phyloP scores from a whole-genome alignment of 768 basidiomycete species.

The Lactifluus piperatus region DNA sequence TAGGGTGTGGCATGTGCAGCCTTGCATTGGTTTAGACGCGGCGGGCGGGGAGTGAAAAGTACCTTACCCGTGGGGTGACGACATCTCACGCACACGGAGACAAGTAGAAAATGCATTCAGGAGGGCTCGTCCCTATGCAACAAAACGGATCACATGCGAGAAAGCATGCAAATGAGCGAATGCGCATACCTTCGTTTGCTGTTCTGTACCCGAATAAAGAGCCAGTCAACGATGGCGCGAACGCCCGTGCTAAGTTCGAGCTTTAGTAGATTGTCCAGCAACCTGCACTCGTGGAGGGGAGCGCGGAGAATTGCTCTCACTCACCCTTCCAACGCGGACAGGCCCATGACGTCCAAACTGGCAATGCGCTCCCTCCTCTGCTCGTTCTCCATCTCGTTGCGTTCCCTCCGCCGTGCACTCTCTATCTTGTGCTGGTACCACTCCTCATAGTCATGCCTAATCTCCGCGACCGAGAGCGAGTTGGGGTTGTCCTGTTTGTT shows the following conservation, averaged over 20 bases:
- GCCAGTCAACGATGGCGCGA: slow-evolving; percentile 85
- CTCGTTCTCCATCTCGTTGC: slow-evolving; percentile 26
- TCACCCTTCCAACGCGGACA: slow-evolving; percentile 88
- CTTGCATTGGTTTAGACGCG: neutral
- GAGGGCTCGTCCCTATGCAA: slow-evolving; percentile 9
- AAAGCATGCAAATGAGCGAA: neutral
- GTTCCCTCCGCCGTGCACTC: slow-evolving; percentile 48
- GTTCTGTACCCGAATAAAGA: slow-evolving; percentile 90
- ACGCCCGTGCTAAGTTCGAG: slow-evolving; percentile 62
- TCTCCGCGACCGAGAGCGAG: slow-evolving; percentile 82
- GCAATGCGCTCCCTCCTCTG: slow-evolving; percentile 33
- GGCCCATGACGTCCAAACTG: slow-evolving; percentile 64
- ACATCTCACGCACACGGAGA: neutral
- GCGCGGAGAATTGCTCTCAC: slow-evolving; percentile 15
- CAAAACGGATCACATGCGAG: neutral
- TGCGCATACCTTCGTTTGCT: slow-evolving; percentile 50
- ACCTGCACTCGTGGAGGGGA: too few relatives aligned
- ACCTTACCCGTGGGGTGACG: neutral
- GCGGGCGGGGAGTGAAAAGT: neutral
- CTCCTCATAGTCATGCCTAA: slow-evolving; percentile 80
- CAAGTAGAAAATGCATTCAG: neutral
- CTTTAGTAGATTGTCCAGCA: neutral
- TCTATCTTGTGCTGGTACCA: slow-evolving; percentile 75
- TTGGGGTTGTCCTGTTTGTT: slow-evolving; percentile 89
- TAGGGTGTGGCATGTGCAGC: neutral